Conservation (phyloP, 108 stramenopile genomes). For the Cyclostephanos tholiformis region DNA sequence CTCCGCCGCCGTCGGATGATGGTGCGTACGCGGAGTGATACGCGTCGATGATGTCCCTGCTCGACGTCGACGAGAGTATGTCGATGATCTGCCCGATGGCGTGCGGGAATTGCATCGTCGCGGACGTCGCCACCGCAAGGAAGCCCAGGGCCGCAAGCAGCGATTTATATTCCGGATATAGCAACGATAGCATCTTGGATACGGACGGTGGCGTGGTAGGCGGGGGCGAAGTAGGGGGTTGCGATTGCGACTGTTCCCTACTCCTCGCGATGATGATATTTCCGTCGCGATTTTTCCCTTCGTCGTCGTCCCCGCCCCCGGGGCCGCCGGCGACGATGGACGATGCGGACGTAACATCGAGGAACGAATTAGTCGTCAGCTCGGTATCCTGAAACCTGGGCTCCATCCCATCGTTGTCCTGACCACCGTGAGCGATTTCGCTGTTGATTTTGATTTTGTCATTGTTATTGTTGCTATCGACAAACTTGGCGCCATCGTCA, state of each 20-base stretch:
- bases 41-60: conserved; percentile 6
- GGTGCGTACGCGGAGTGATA: too few species aligned
- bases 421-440: background rate
- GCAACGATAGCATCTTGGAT: conserved; percentile 39
- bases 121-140: conserved; percentile 40
- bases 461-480: background rate
- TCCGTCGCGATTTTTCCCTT: background rate
- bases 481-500: background rate
- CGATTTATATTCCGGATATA: conserved; percentile 30
- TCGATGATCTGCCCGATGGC: conserved; percentile 46
- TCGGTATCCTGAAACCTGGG: conserved; percentile 25
- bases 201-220: conserved; percentile 25
- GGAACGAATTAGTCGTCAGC: conserved; percentile 5
- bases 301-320: background rate
- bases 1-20: too few species aligned
- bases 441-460: background rate
- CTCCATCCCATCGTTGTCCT: background rate
- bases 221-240: conserved; percentile 1
- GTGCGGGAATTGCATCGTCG: conserved; percentile 52
- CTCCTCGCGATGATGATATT: background rate
- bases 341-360: background rate
- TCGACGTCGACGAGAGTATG: conserved; percentile 21
- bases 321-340: background rate
- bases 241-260: background rate
- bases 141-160: conserved; percentile 31